These are phyloP conservation scores for Populus deltoides DNA, from an alignment of 345 rosid species.

Conservation along the genomic window DNA sequence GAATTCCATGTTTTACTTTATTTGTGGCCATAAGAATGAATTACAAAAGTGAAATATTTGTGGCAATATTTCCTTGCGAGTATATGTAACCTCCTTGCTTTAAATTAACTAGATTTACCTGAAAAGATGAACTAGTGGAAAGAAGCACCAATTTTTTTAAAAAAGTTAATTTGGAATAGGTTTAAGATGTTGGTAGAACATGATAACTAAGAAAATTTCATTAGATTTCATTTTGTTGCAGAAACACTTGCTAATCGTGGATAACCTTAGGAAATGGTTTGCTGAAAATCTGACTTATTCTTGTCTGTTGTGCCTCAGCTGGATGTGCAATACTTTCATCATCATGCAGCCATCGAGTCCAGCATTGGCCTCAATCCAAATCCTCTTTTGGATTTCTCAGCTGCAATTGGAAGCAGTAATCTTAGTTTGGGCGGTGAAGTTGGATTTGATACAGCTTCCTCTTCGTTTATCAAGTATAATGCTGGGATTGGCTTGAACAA, in stretches of 20 bases:
- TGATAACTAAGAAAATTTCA: not conserved
- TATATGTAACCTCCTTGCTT: not conserved
- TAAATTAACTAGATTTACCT: not conserved
- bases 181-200: not conserved
- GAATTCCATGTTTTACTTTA: not conserved
- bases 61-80: not conserved
- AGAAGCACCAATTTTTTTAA: not conserved
- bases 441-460: conserved; percentile 73
- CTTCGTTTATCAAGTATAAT: conserved; percentile 60
- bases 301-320: conserved; percentile 40
- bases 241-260: not conserved
- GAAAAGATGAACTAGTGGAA: not conserved
- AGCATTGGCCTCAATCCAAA: conserved; percentile 77
- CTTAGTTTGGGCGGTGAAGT: conserved; percentile 70
- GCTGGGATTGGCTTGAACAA: conserved; percentile 65
- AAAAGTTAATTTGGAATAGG: not conserved
- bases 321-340: conserved; percentile 76
- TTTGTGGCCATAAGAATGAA: not conserved
- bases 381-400: conserved; percentile 71
- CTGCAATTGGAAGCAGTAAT: conserved; percentile 62
- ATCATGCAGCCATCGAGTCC: conserved; percentile 62
- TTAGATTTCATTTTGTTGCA: not conserved
- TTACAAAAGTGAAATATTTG: not conserved
- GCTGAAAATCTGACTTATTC: conserved; percentile 5
- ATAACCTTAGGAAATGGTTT: not conserved